These are phyloP conservation scores for Fusarium caatingaense DNA, from an alignment of 2,329 filamentous ascomycete genomes.

Conservation along the genomic window DNA sequence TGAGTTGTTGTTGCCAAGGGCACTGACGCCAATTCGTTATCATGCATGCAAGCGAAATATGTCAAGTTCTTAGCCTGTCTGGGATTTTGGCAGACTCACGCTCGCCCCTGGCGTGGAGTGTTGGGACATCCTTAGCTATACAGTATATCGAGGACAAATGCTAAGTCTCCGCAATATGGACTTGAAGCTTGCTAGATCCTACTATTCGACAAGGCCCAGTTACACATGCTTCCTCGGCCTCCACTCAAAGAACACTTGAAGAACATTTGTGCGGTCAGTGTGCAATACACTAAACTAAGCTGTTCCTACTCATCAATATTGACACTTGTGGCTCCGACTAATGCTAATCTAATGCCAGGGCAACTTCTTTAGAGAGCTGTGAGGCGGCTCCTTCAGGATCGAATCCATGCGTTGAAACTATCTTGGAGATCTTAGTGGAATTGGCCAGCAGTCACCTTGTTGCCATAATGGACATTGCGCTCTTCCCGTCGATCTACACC, in stretches of 20 bases:
- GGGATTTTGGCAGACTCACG: not conserved
- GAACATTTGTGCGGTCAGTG: not conserved
- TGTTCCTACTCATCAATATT: not conserved
- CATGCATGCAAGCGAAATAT: conserved; percentile 5
- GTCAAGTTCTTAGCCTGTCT: not conserved
- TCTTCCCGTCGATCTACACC: not conserved
- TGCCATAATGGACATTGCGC: not conserved
- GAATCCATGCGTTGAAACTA: not conserved
- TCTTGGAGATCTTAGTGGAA: not conserved
- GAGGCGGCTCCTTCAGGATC: not conserved
- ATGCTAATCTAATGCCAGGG: conserved; percentile 1
- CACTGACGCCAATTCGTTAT: not conserved
- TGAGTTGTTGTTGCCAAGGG: not conserved
- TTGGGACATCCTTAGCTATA: not conserved
- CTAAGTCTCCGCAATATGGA: not conserved
- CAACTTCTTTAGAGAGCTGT: not conserved
- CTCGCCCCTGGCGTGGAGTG: not conserved
- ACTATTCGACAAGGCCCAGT: not conserved
- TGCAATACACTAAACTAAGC: not conserved
- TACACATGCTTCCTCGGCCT: not conserved
- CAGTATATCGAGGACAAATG: not conserved
- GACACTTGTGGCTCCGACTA: not conserved
- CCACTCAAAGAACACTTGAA: not conserved
- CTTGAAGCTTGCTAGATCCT: not conserved
- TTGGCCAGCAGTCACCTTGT: not conserved